Percentiles rank a stretch among this genome's conserved stretches.
These are phyloP conservation scores for Stenogyne calaminthoides DNA, from an alignment of 305 asterid genomes.

Conservation along the genomic window DNA sequence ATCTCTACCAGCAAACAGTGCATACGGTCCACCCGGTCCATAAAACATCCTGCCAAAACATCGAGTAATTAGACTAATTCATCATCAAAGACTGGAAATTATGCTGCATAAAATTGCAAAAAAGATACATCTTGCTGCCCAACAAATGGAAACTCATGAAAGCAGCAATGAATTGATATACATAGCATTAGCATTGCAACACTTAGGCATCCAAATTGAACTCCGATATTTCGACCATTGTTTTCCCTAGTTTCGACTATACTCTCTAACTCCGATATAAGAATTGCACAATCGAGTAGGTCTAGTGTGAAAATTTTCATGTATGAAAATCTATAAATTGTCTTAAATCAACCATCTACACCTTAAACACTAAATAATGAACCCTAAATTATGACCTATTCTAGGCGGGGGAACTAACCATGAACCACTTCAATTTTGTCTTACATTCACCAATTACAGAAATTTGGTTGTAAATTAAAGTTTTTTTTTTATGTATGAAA, in stretches of 20 bases:
- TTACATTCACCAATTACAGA: too few species aligned
- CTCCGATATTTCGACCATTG: background rate
- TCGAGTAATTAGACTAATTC: background rate
- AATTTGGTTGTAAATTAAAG: too few species aligned
- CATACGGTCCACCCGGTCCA: constrained; percentile 91
- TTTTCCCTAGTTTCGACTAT: background rate
- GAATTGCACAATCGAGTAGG: too few species aligned
- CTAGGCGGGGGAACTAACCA: too few species aligned
- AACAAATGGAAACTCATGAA: background rate
- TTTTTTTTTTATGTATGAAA: too few species aligned
- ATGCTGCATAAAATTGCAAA: background rate
- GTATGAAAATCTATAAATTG: too few species aligned
- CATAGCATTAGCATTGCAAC: background rate
- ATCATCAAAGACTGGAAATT: too few species aligned
- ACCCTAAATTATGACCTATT: too few species aligned
- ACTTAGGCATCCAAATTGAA: background rate
- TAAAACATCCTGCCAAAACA: constrained; percentile 78
- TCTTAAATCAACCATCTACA: too few species aligned
- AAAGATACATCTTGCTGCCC: background rate
- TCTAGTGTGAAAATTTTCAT: too few species aligned
- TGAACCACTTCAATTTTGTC: too few species aligned
- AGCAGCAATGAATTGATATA: background rate
- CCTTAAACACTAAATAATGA: too few species aligned
- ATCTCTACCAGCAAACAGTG: constrained; percentile 90
- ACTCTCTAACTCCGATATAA: background rate